Percentiles rank a stretch among this genome's conserved stretches.
These are phyloP conservation scores for Acacia confusa DNA, from an alignment of 306 rosid species.

Conservation along the genomic window DNA sequence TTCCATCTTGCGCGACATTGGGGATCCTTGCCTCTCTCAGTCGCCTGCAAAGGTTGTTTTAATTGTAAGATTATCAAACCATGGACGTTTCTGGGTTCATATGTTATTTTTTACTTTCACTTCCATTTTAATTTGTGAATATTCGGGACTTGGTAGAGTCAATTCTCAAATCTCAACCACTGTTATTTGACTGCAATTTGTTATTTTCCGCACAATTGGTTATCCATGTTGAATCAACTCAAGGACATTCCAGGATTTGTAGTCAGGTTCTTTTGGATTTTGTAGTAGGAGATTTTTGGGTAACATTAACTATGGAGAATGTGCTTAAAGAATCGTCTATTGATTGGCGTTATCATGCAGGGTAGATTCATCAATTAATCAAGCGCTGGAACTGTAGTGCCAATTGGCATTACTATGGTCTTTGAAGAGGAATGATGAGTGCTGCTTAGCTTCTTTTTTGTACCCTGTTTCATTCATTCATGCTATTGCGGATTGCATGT, in stretches of 20 bases:
- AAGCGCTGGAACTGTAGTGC: neutral
- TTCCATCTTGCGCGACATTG: constrained; percentile 57
- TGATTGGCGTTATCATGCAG: constrained; percentile 7
- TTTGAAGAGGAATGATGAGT: neutral
- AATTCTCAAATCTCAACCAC: neutral
- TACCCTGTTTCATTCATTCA: neutral
- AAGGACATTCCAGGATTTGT: neutral
- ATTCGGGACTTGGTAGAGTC: neutral
- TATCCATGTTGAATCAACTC: neutral
- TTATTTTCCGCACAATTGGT: neutral
- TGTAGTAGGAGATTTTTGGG: neutral
- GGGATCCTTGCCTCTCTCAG: constrained; percentile 82
- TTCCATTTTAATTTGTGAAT: neutral
- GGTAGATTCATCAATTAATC: neutral
- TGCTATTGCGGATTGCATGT: constrained; percentile 23
- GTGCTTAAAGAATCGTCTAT: neutral
- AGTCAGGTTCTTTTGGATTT: constrained; percentile 7
- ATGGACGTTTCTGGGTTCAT: constrained; percentile 14
- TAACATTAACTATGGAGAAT: constrained; percentile 12
- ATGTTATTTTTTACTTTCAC: neutral
- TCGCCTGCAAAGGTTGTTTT: constrained; percentile 60
- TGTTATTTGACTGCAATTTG: neutral
- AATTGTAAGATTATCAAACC: constrained; percentile 41
- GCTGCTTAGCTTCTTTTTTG: neutral
- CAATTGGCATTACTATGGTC: neutral